Percentiles rank a stretch among this genome's conserved stretches.
Conservation (phyloP, 208 protist species). For the Trypanosoma rangeli region DNA sequence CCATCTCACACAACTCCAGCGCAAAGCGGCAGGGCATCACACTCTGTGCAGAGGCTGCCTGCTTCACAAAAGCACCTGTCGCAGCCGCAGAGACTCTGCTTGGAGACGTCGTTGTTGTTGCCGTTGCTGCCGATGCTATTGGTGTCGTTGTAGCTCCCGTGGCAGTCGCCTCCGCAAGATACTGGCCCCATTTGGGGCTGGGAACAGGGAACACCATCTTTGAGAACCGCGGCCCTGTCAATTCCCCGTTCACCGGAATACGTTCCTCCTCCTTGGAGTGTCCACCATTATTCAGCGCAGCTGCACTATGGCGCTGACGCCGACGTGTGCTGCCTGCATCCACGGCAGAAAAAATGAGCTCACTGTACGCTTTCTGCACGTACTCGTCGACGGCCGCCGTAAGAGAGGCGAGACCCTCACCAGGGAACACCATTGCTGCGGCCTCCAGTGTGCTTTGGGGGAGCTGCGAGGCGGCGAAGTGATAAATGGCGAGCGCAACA, state of each 20-base stretch:
- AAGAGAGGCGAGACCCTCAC: constrained; percentile 36
- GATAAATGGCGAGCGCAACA: constrained; percentile 51
- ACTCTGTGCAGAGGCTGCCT: constrained; percentile 1
- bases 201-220: constrained; percentile 50
- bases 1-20: constrained; percentile 49
- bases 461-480: constrained; percentile 33
- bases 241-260: constrained; percentile 48
- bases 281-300: background rate
- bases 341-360: constrained; percentile 29
- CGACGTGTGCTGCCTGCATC: background rate
- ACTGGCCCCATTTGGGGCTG: constrained; percentile 38
- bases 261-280: constrained; percentile 13
- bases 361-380: constrained; percentile 34
- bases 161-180: constrained; percentile 23
- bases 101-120: constrained; percentile 2
- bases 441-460: constrained; percentile 14
- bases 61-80: constrained; percentile 4
- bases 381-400: constrained; percentile 48
- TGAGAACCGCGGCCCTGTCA: constrained; percentile 49
- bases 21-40: constrained; percentile 56
- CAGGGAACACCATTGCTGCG: constrained; percentile 4
- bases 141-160: background rate
- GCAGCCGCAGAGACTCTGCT: background rate
- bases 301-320: background rate
- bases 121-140: background rate